phyloP scores from a whole-genome alignment of 148 eudicot genomes.

The Spergularia bocconei region DNA sequence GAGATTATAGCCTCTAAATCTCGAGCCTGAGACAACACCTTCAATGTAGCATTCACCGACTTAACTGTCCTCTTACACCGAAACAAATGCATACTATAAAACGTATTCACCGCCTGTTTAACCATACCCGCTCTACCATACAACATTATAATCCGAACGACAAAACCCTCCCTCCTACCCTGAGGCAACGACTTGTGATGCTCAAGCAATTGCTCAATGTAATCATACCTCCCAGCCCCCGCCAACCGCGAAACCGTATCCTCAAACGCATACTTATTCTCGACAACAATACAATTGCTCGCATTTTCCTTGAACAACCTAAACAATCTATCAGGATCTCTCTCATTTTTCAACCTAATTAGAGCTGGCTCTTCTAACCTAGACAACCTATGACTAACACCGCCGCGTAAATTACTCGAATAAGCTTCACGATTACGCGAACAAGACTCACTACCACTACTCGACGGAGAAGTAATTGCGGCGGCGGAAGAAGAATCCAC shows the following conservation, averaged over 20 bases:
- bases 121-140: slow-evolving; percentile 82
- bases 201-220: slow-evolving; percentile 68
- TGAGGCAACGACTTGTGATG: slow-evolving; percentile 76
- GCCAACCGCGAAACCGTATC: slow-evolving; percentile 73
- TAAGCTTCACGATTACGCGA: neutral
- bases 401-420: neutral
- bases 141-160: slow-evolving; percentile 73
- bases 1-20: slow-evolving; percentile 44
- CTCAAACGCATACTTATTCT: slow-evolving; percentile 67
- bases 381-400: neutral
- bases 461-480: neutral
- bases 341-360: slow-evolving; percentile 58
- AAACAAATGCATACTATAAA: slow-evolving; percentile 62
- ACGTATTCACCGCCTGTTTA: slow-evolving; percentile 62
- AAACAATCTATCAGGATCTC: slow-evolving; percentile 71
- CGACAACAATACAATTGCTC: slow-evolving; percentile 54
- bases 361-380: slow-evolving; percentile 59
- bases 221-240: slow-evolving; percentile 56
- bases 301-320: slow-evolving; percentile 63
- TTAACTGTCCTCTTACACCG: slow-evolving; percentile 71
- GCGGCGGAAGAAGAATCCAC: neutral
- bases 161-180: slow-evolving; percentile 77
- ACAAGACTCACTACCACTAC: no score
- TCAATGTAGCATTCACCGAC: slow-evolving; percentile 70
- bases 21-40: slow-evolving; percentile 50